Evolutionary conservation across 805 yeast genomes (phyloP), one percentile per base, ranked within the genome.

Genomic region (Starmera caribaea): DNA sequence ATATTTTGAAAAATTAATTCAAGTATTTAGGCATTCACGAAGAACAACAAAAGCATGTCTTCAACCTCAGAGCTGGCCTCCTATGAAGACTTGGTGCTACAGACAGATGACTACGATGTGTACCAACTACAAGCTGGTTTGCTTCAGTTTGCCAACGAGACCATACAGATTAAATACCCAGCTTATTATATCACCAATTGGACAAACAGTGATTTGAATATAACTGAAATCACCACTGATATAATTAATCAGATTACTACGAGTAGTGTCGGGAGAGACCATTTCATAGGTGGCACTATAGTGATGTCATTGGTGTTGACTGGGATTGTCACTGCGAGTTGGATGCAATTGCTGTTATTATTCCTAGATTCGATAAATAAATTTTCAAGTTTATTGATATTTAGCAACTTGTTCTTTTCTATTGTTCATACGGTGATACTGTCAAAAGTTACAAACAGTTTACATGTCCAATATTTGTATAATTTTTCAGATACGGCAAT

Each of bases 321-420:
- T 40, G 74, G 79, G 0, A 63, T 74, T 15, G 74, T 76, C 43
- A 74, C 76, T 6, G 69, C 80, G 13, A 65, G 79, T 24, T 85
- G 94, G 94, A 75, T 83, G 76, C 62, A 85, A 21, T 59, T 80
- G 38, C 44, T 81, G 14, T 58, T 82, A 29, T 62, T 81, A 34
- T 51, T 73, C 16, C 54, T 84, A 28, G 69, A 76, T 16, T 74
- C 71, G 32, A 21, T 21, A 21, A 74, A 74, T 46, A 62, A 73
- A 21, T 73, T 81, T 40, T 87, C 89, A 4, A 53, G 64, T 32
- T 56, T 77, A 34, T 69, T 84, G 30, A 73, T 72, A 32, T 27
- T 78, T 9, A 75, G 83, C 5, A 74, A 81, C n/a, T 47, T 78
- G 16, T 62, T 76, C 39, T 71, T 69, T 41, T 74, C 86, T 12